Evolutionary conservation across 192 early-diverging fungal genomes (phyloP).

Genomic region (Chytriomyces sp.): DNA sequence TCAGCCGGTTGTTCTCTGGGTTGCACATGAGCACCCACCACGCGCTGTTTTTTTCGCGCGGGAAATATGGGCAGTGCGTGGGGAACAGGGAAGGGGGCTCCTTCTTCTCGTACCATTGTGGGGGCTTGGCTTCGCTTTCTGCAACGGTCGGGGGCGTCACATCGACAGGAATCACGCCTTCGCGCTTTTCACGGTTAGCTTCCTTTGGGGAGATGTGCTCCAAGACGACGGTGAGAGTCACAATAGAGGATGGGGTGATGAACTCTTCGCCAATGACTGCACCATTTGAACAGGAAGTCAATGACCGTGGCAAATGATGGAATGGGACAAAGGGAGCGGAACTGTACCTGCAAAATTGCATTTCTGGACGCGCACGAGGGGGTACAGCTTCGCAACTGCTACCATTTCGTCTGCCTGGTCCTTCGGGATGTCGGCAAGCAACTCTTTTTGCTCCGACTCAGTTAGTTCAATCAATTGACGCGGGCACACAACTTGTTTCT

Average conservation of each 20-base stretch:
- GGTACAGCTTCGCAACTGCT: conserved; percentile 76
- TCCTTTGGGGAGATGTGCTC: conserved; percentile 27
- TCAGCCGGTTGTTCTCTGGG: conserved; percentile 79
- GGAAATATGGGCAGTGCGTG: conserved; percentile 72
- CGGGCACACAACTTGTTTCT: conserved; percentile 46
- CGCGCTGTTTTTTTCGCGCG: conserved; percentile 70
- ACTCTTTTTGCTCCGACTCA: conserved; percentile 62
- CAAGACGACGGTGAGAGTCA: conserved; percentile 50
- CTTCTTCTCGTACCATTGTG: conserved; percentile 30
- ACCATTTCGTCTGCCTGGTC: conserved; percentile 72
- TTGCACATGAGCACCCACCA: conserved; percentile 95
- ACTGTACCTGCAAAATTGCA: conserved; percentile 76
- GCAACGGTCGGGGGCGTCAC: conserved; percentile 14
- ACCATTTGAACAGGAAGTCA: too few relatives aligned
- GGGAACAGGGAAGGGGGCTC: conserved; percentile 30
- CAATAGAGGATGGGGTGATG: conserved; percentile 52
- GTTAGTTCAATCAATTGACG: conserved; percentile 71
- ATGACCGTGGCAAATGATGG: too few relatives aligned
- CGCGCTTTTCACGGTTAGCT: conserved; percentile 28
- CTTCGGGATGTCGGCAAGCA: conserved; percentile 51
- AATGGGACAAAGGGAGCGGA: not conserved
- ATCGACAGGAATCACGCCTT: not conserved
- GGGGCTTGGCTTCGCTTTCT: conserved; percentile 29
- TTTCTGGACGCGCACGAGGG: conserved; percentile 72
- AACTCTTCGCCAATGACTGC: conserved; percentile 53